Evolutionary conservation across 202 grass and related monocot genomes (phyloP).

Genomic region (Cymbopogon flexuosus): DNA sequence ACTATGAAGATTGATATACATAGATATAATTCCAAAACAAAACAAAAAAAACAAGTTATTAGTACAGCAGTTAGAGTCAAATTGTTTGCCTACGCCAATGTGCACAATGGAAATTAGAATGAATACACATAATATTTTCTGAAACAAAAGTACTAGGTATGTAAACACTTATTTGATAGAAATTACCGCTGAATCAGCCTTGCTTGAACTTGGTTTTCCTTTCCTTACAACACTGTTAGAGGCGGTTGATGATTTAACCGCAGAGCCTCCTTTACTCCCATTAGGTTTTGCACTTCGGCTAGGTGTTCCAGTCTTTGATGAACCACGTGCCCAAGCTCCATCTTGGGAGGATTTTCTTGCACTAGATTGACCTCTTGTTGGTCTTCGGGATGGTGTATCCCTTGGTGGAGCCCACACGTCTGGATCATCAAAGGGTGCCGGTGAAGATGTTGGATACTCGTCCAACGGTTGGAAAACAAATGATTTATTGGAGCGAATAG

Average conservation of each 20-base stretch:
- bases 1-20: constrained; percentile 5
- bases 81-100: not conserved
- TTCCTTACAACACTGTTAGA: constrained; percentile 57
- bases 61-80: not conserved
- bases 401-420: constrained; percentile 96
- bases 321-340: constrained; percentile 73
- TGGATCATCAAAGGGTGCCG: constrained; percentile 81
- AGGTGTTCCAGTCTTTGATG: constrained; percentile 59
- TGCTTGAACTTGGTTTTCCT: constrained; percentile 80
- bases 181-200: constrained; percentile 69
- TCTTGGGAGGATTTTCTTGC: constrained; percentile 73
- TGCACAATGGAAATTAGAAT: not conserved
- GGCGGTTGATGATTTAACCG: constrained; percentile 44
- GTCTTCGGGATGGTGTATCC: constrained; percentile 57
- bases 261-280: constrained; percentile 52
- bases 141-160: not conserved
- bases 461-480: constrained; percentile 96
- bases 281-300: constrained; percentile 59
- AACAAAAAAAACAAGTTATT: not conserved
- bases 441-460: constrained; percentile 73
- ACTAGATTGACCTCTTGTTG: constrained; percentile 51
- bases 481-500: constrained; percentile 76
- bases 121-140: not conserved
- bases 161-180: constrained; percentile 6
- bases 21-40: not conserved